Conservation (phyloP, 345 rosid genomes). For the Erysimum cheiranthoides region DNA sequence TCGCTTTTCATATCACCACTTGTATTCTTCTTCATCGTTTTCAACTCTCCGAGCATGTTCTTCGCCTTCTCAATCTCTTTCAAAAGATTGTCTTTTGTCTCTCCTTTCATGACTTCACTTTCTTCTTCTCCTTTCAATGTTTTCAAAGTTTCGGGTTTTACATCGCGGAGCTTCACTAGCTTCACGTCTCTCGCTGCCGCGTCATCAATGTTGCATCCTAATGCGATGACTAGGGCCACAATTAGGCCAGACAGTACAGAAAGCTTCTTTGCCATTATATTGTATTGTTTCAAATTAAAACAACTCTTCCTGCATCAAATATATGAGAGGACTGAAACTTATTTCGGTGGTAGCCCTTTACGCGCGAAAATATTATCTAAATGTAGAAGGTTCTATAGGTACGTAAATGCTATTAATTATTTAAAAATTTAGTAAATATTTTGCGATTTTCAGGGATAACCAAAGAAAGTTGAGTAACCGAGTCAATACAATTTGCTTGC, state of each 20-base stretch:
- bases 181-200: constrained; percentile 41
- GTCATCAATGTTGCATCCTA: constrained; percentile 26
- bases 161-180: constrained; percentile 37
- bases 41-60: constrained; percentile 38
- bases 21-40: constrained; percentile 33
- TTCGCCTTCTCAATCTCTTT: constrained; percentile 43
- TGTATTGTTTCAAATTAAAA: constrained; percentile 8
- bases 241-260: constrained; percentile 3
- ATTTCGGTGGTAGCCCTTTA: neutral
- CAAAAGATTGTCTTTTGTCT: neutral
- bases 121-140: constrained; percentile 36
- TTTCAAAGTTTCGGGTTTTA: constrained; percentile 35
- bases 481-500: constrained; percentile 10
- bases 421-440: neutral
- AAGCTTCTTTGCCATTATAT: constrained; percentile 34
- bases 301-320: neutral
- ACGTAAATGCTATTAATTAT: constrained; percentile 19
- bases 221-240: constrained; percentile 21
- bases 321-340: constrained; percentile 26
- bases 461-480: constrained; percentile 17
- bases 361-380: neutral
- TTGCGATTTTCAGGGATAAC: constrained; percentile 26
- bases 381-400: constrained; percentile 15
- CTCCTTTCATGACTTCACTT: constrained; percentile 19
- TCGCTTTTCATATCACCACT: constrained; percentile 36